Evolutionary conservation across 768 basidiomycete genomes (phyloP).

Genomic region (Termitomyces sp.): DNA sequence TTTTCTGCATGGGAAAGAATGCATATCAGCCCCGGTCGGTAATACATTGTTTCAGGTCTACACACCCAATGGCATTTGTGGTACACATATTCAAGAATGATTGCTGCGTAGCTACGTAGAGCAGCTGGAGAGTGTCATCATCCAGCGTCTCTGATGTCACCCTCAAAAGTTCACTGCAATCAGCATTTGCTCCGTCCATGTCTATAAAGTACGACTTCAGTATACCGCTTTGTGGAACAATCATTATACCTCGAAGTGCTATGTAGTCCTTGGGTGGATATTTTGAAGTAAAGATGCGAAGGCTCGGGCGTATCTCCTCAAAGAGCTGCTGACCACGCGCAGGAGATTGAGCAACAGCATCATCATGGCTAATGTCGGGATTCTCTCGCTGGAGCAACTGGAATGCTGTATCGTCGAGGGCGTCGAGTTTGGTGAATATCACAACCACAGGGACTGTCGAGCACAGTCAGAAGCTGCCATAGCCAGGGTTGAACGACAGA

Average conservation of each 20-base stretch:
- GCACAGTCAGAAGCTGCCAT: neutral
- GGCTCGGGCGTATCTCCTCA: neutral
- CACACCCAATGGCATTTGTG: conserved; percentile 6
- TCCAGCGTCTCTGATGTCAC: conserved; percentile 7
- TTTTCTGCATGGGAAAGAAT: neutral
- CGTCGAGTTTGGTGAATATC: conserved; percentile 13
- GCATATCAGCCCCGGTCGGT: neutral
- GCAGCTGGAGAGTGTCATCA: conserved; percentile 8
- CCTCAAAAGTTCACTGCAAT: conserved; percentile 4
- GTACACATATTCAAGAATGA: conserved; percentile 7
- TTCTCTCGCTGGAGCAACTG: conserved; percentile 3
- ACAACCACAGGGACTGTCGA: conserved; percentile 10
- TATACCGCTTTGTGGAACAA: neutral
- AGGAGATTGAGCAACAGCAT: neutral
- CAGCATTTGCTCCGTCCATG: conserved; percentile 1
- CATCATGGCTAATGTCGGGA: neutral
- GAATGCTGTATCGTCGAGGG: conserved; percentile 3
- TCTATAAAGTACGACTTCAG: neutral
- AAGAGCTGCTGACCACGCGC: conserved; percentile 1
- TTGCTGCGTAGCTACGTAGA: conserved; percentile 9
- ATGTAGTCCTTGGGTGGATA: conserved; percentile 6
- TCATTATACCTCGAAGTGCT: conserved; percentile 4
- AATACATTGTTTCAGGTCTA: neutral
- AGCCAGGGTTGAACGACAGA: neutral
- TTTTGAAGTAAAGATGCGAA: conserved; percentile 4